Percentiles rank a stretch among this genome's conserved stretches.
Conservation (phyloP, 495 filamentous ascomycete species). For the Penicillium salamii region DNA sequence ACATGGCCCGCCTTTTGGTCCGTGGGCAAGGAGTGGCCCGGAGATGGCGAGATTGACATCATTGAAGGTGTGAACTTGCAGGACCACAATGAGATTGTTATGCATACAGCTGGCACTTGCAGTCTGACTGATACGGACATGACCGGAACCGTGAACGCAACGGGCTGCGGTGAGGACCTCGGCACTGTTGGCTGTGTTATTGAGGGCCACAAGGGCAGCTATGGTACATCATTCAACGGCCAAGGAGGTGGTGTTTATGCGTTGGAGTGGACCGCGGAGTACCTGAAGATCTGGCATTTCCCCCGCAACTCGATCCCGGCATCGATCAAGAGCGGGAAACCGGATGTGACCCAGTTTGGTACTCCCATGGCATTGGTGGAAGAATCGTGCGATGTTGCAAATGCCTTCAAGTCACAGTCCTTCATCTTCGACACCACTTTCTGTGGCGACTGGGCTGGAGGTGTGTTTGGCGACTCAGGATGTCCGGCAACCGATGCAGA, state of each 20-base stretch:
- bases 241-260: slow-evolving; percentile 75
- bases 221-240: slow-evolving; percentile 70
- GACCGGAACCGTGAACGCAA: slow-evolving; percentile 43
- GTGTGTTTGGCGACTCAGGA: slow-evolving; percentile 41
- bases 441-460: slow-evolving; percentile 88
- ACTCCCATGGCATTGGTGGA: slow-evolving; percentile 61
- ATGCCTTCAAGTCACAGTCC: slow-evolving; percentile 65
- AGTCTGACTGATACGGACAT: slow-evolving; percentile 50
- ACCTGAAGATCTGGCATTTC: slow-evolving; percentile 79
- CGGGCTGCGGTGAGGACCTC: slow-evolving; percentile 55
- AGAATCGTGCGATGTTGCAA: slow-evolving; percentile 63
- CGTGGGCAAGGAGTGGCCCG: slow-evolving; percentile 72
- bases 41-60: slow-evolving; percentile 84
- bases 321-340: slow-evolving; percentile 54
- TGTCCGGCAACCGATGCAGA: slow-evolving; percentile 38
- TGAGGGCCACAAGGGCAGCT: slow-evolving; percentile 52
- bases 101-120: slow-evolving; percentile 73
- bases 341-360: slow-evolving; percentile 65
- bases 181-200: slow-evolving; percentile 48
- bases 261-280: slow-evolving; percentile 65
- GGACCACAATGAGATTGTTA: slow-evolving; percentile 62
- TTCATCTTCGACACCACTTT: slow-evolving; percentile 83
- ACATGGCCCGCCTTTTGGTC: slow-evolving; percentile 79
- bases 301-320: slow-evolving; percentile 57
- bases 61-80: slow-evolving; percentile 80